These are phyloP conservation scores for Tricholoma sp. DNA, from an alignment of 768 basidiomycete species.

Conservation along the genomic window DNA sequence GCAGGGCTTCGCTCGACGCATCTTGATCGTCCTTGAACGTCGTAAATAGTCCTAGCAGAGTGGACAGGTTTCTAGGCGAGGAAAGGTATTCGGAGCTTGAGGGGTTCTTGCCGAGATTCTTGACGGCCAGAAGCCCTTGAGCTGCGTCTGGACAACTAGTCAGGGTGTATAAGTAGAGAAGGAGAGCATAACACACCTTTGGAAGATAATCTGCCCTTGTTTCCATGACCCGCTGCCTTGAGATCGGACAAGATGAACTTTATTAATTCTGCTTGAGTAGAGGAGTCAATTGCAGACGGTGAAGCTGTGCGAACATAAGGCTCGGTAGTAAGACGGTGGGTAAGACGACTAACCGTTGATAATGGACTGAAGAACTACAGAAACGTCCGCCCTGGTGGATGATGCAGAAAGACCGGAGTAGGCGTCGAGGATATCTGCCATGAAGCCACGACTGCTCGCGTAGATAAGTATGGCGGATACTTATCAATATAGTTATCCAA, in stretches of 20 bases:
- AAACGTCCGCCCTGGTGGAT: slow-evolving; percentile 41
- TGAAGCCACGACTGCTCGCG: slow-evolving; percentile 15
- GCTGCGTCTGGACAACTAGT: slow-evolving; percentile 48
- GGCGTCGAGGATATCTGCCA: slow-evolving; percentile 41
- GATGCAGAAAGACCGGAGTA: slow-evolving; percentile 45
- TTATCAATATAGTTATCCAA: not conserved
- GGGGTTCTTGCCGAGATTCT: slow-evolving; percentile 68
- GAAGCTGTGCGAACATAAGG: slow-evolving; percentile 23
- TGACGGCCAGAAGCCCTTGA: slow-evolving; percentile 64
- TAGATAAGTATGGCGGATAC: too few relatives aligned
- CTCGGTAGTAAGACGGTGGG: not conserved
- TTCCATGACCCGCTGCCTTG: slow-evolving; percentile 27
- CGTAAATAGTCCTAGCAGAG: slow-evolving; percentile 46
- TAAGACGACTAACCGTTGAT: slow-evolving; percentile 36
- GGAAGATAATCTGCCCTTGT: slow-evolving; percentile 43
- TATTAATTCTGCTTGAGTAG: slow-evolving; percentile 50
- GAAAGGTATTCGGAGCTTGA: slow-evolving; percentile 62
- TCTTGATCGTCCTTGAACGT: slow-evolving; percentile 54
- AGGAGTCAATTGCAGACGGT: slow-evolving; percentile 41
- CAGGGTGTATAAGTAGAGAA: not conserved
- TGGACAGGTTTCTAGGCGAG: slow-evolving; percentile 47
- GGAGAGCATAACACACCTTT: slow-evolving; percentile 39
- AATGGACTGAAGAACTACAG: slow-evolving; percentile 44
- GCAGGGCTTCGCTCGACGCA: slow-evolving; percentile 63
- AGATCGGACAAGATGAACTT: slow-evolving; percentile 59